Conservation (phyloP, 2,329 filamentous ascomycete genomes). For the Xylariaceae sp. region DNA sequence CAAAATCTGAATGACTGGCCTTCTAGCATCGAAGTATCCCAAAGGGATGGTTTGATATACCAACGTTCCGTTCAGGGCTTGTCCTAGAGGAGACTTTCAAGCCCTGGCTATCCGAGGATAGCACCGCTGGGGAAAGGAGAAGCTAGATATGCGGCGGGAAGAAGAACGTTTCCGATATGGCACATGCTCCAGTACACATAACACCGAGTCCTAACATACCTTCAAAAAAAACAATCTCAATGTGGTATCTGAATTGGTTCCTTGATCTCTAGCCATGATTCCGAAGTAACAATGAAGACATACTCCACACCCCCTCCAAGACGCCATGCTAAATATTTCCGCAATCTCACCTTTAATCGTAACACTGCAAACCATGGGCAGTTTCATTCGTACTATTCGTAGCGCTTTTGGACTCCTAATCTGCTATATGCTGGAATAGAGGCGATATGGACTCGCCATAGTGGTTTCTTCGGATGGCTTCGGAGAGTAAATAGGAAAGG, state of each 20-base stretch:
- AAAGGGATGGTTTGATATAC: conserved; percentile 55
- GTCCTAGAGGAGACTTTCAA: conserved; percentile 66
- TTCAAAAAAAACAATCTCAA: conserved; percentile 22
- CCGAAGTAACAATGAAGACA: conserved; percentile 17
- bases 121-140: conserved; percentile 65
- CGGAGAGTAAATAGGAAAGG: conserved; percentile 82
- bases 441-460: conserved; percentile 83
- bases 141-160: conserved; percentile 1
- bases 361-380: conserved; percentile 19
- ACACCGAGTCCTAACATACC: conserved; percentile 30
- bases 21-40: conserved; percentile 39
- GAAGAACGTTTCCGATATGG: conserved; percentile 5
- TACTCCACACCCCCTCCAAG: conserved; percentile 21
- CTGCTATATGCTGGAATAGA: conserved; percentile 68
- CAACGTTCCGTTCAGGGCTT: conserved; percentile 83
- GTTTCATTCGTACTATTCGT: conserved; percentile 27
- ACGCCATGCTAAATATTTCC: conserved; percentile 34
- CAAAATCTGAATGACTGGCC: conserved; percentile 36
- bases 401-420: conserved; percentile 44
- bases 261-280: conserved; percentile 28
- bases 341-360: conserved; percentile 30
- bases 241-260: conserved; percentile 33
- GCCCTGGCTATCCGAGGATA: conserved; percentile 74
- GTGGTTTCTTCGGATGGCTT: conserved; percentile 94
- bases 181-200: conserved; percentile 8